Evolutionary conservation across 2,329 filamentous ascomycete genomes (phyloP).

Genomic region (Sporothrix protearum): DNA sequence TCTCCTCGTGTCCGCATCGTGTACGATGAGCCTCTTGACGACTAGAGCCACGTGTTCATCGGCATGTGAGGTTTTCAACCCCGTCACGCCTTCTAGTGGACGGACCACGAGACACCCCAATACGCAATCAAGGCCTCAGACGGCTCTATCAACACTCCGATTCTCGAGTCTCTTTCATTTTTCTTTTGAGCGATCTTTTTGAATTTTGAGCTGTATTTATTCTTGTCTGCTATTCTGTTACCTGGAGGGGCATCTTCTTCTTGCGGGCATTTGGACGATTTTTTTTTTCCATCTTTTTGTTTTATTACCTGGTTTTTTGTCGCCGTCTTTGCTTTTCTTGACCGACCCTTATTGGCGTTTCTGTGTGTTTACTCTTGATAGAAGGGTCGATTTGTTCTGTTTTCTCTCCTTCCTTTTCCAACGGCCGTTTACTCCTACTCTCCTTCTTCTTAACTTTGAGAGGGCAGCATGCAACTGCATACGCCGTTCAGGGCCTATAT

Average conservation of each 20-base stretch:
- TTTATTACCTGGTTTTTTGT: background rate
- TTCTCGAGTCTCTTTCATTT: background rate
- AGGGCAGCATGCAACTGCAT: background rate
- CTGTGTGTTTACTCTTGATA: background rate
- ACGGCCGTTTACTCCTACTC: background rate
- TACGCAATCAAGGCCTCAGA: background rate
- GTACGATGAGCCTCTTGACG: background rate
- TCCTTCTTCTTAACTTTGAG: background rate
- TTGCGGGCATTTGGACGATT: conserved; percentile 9
- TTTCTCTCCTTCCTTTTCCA: background rate
- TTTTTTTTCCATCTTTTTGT: background rate
- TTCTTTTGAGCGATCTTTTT: background rate
- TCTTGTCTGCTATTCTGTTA: background rate
- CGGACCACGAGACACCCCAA: background rate
- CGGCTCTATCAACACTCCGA: background rate
- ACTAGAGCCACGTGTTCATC: background rate
- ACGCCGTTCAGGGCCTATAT: background rate
- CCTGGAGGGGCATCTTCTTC: background rate
- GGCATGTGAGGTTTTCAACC: background rate
- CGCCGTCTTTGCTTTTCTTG: background rate
- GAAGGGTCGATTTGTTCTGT: background rate
- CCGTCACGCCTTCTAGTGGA: background rate
- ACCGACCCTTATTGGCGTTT: background rate
- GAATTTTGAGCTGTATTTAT: background rate
- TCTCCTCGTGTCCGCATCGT: background rate